These are phyloP conservation scores for Tylopilus subfusipes DNA, from an alignment of 768 basidiomycete species.

Conservation along the genomic window DNA sequence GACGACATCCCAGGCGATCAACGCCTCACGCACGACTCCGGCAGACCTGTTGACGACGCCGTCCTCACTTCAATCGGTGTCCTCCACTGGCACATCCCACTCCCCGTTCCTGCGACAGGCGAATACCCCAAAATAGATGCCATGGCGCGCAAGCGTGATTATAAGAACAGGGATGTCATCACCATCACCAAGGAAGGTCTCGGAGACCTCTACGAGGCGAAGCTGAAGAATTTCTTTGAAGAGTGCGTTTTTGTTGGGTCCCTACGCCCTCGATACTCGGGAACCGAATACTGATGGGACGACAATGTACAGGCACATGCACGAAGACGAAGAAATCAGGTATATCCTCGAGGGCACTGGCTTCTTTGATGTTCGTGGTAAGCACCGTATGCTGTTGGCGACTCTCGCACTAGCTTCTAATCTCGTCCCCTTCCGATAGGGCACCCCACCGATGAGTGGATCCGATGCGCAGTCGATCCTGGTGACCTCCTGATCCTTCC, in stretches of 20 bases:
- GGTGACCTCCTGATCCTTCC: constrained; percentile 89
- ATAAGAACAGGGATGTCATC: constrained; percentile 83
- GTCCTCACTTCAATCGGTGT: constrained; percentile 60
- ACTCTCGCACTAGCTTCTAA: not conserved
- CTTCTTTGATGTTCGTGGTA: constrained; percentile 90
- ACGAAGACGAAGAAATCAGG: constrained; percentile 95
- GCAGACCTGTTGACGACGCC: constrained; percentile 46
- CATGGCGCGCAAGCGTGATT: constrained; percentile 64
- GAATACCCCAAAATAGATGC: constrained; percentile 53
- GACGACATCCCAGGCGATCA: constrained; percentile 77
- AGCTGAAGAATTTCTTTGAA: constrained; percentile 79
- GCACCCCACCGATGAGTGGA: constrained; percentile 68
- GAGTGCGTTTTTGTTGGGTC: constrained; percentile 49
- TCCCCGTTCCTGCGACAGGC: constrained; percentile 38
- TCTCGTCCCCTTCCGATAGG: constrained; percentile 39
- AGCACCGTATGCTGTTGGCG: constrained; percentile 16
- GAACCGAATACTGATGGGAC: not conserved
- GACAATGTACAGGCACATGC: constrained; percentile 65
- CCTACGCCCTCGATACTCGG: not conserved
- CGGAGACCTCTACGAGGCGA: constrained; percentile 79
- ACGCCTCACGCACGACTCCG: constrained; percentile 73
- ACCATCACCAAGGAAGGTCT: constrained; percentile 75
- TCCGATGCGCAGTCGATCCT: constrained; percentile 68
- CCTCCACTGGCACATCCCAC: constrained; percentile 62
- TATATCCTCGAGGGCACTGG: constrained; percentile 83